Percentiles rank a stretch among this genome's conserved stretches.
Conservation (phyloP, 139 green algal species). For the Parachlorella kessleri region DNA sequence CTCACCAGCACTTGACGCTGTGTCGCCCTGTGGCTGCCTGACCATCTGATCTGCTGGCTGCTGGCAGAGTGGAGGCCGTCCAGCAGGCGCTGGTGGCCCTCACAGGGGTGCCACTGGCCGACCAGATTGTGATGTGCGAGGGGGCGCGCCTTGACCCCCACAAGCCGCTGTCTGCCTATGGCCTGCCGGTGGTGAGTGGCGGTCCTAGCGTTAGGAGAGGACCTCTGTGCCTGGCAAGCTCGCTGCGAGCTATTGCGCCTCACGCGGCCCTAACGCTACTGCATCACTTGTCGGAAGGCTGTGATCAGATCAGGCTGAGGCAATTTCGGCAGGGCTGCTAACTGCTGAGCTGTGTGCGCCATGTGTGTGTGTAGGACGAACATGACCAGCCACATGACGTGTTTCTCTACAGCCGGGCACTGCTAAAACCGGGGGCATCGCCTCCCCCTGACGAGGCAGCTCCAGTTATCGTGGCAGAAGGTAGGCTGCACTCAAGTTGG, state of each 20-base stretch:
- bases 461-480: no score
- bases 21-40: no score
- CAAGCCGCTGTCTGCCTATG: slow-evolving; percentile 67
- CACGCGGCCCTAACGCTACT: no score
- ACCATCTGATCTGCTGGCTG: neutral
- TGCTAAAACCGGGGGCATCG: slow-evolving; percentile 47
- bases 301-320: no score
- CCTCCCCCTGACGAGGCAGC: slow-evolving; percentile 45
- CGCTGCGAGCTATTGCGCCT: no score
- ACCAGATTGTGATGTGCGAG: slow-evolving; percentile 87
- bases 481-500: no score
- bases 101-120: slow-evolving; percentile 62
- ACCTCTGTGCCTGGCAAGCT: no score
- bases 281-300: no score
- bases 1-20: neutral
- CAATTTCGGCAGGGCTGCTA: no score
- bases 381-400: slow-evolving; percentile 56
- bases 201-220: no score
- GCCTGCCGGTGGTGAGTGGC: slow-evolving; percentile 69
- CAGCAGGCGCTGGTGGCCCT: slow-evolving; percentile 76
- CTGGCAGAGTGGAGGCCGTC: slow-evolving; percentile 77
- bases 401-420: slow-evolving; percentile 78
- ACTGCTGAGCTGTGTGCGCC: no score
- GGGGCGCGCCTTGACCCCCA: slow-evolving; percentile 68
- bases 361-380: neutral